Percentiles rank a stretch among this genome's conserved stretches.
Conservation (phyloP, 2,329 filamentous ascomycete genomes). For the Drechmeria coniospora region DNA sequence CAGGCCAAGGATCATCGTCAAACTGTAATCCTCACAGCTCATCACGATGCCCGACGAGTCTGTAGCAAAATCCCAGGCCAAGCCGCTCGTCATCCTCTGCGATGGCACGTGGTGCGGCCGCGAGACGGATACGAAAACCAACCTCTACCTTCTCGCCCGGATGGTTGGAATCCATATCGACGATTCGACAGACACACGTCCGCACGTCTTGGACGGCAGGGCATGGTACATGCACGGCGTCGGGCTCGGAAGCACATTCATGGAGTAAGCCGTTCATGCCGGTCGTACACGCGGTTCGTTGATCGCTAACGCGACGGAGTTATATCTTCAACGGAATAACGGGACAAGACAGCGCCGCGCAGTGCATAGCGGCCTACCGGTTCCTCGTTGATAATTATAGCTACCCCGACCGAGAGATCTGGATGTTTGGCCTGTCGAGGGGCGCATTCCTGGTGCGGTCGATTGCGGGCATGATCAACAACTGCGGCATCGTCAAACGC, state of each 20-base stretch:
- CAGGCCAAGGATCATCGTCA: no score
- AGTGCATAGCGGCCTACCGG: conserved; percentile 2
- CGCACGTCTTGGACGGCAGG: not conserved
- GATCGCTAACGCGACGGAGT: not conserved
- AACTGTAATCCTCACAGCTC: not conserved
- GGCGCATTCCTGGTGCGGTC: conserved; percentile 11
- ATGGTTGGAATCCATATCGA: not conserved
- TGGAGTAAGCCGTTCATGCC: not conserved
- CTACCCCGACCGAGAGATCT: conserved; percentile 8
- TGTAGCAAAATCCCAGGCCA: not conserved
- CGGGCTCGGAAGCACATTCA: not conserved
- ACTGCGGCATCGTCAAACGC: conserved; percentile 11
- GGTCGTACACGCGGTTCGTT: not conserved
- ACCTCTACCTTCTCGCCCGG: conserved; percentile 7
- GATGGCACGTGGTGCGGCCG: conserved; percentile 11
- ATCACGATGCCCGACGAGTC: not conserved
- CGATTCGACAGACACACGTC: not conserved
- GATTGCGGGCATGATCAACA: conserved; percentile 14
- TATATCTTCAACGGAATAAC: not conserved
- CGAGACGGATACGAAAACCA: conserved; percentile 6
- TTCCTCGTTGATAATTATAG: conserved; percentile 9
- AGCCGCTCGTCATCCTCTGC: conserved; percentile 4
- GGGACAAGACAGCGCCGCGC: not conserved
- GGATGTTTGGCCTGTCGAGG: conserved; percentile 13
- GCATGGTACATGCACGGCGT: not conserved